Conservation (phyloP, 2,329 filamentous ascomycete genomes). For the Calonectria leucothoes region DNA sequence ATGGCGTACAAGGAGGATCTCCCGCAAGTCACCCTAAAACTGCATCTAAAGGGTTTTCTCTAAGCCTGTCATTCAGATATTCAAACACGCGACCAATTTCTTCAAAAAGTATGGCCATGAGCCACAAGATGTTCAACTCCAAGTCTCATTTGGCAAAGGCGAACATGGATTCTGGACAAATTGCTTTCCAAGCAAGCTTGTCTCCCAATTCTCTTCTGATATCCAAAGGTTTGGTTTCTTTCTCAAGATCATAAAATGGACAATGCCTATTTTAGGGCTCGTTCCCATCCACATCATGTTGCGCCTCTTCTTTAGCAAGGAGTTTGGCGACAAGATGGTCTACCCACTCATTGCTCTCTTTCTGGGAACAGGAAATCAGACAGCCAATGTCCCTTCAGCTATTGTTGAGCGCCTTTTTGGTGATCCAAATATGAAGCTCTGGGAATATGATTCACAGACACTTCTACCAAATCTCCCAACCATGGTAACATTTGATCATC, state of each 20-base stretch:
- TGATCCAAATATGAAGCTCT: conserved; percentile 69
- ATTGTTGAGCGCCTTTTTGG: conserved; percentile 72
- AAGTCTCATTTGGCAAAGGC: conserved; percentile 73
- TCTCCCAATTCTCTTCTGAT: conserved; percentile 66
- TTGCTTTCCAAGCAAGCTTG: conserved; percentile 69
- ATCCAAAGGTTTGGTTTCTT: conserved; percentile 30
- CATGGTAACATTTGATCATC: conserved; percentile 75
- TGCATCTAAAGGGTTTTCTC: neutral
- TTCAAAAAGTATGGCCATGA: conserved; percentile 68
- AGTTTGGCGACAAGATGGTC: conserved; percentile 78
- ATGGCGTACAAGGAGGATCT: conserved; percentile 72
- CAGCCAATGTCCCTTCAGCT: conserved; percentile 76
- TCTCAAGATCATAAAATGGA: conserved; percentile 62
- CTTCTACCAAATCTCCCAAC: conserved; percentile 69
- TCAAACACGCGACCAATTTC: conserved; percentile 76
- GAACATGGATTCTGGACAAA: conserved; percentile 73
- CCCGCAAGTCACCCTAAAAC: conserved; percentile 32
- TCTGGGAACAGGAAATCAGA: conserved; percentile 80
- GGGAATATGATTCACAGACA: conserved; percentile 67
- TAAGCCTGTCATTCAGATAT: conserved; percentile 57
- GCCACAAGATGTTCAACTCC: conserved; percentile 68
- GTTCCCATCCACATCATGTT: conserved; percentile 74
- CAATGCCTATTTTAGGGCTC: conserved; percentile 70
- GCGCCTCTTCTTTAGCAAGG: conserved; percentile 74
- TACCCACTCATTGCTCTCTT: conserved; percentile 80